phyloP scores from a whole-genome alignment of 78 protist species.

The Cavenderia fasciculata region DNA sequence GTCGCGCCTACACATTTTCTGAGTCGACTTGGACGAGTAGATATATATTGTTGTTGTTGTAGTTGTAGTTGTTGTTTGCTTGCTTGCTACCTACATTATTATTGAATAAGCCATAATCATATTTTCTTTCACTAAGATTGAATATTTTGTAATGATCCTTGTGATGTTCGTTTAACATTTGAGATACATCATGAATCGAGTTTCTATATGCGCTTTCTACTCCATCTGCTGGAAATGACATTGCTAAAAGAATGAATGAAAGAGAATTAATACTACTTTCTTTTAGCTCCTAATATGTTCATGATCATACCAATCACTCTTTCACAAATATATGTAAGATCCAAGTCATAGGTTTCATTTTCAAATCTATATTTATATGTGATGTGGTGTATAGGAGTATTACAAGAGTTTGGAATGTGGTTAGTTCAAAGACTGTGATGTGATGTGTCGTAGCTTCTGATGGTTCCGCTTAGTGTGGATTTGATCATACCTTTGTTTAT shows the following conservation, averaged over 20 bases:
- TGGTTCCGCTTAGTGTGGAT: background rate
- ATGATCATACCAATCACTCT: constrained; percentile 59
- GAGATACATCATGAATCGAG: constrained; percentile 79
- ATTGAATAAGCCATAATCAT: constrained; percentile 65
- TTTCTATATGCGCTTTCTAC: constrained; percentile 84
- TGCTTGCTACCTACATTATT: background rate
- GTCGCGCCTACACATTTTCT: background rate
- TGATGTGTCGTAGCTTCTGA: background rate
- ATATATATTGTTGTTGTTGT: background rate
- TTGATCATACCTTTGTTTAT: constrained; percentile 40
- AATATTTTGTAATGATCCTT: constrained; percentile 61
- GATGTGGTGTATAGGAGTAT: too few relatives aligned
- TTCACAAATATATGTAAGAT: constrained; percentile 82
- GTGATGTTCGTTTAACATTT: constrained; percentile 70
- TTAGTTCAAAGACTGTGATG: too few relatives aligned
- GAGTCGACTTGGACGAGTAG: too few relatives aligned
- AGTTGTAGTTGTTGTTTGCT: background rate
- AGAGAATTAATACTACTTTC: too few relatives aligned
- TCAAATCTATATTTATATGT: constrained; percentile 22
- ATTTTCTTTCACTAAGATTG: constrained; percentile 72
- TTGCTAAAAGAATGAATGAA: too few relatives aligned
- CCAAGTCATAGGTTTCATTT: constrained; percentile 78
- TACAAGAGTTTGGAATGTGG: too few relatives aligned
- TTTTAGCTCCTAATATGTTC: too few relatives aligned
- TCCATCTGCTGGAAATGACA: constrained; percentile 87